Percentiles rank a stretch among this genome's conserved stretches.
Evolutionary conservation across 768 basidiomycete species (phyloP).

Genomic region (Hericium alpestre): DNA sequence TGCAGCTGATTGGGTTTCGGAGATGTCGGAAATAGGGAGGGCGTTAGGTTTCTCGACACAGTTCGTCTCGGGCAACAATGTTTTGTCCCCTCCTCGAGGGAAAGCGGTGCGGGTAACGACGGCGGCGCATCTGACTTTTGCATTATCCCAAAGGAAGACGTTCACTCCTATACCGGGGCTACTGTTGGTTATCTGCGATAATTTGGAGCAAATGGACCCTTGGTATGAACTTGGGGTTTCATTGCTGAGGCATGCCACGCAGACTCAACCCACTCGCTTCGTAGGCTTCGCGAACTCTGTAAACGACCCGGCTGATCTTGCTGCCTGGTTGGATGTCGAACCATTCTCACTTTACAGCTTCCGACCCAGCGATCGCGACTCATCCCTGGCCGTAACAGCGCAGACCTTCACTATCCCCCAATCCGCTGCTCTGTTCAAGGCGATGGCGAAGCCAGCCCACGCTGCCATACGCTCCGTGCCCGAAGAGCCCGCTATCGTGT

Average conservation of each 20-base stretch:
- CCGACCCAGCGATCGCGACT: constrained; percentile 73
- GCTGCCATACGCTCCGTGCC: constrained; percentile 46
- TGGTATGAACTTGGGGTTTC: constrained; percentile 79
- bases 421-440: constrained; percentile 78
- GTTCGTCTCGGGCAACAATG: constrained; percentile 16
- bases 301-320: constrained; percentile 70
- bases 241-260: constrained; percentile 53
- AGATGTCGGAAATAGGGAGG: constrained; percentile 33
- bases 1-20: constrained; percentile 45
- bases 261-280: constrained; percentile 53
- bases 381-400: constrained; percentile 54
- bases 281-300: constrained; percentile 74
- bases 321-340: constrained; percentile 73
- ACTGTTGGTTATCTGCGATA: constrained; percentile 69
- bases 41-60: constrained; percentile 32
- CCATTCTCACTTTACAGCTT: constrained; percentile 60
- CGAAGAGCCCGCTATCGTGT: constrained; percentile 56
- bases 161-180: constrained; percentile 30
- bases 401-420: constrained; percentile 80
- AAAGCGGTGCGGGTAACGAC: constrained; percentile 49
- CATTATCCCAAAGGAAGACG: constrained; percentile 24
- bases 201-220: constrained; percentile 72
- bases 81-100: constrained; percentile 27
- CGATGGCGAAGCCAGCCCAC: constrained; percentile 87
- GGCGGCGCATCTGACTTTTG: constrained; percentile 37